Conservation (phyloP, 2,329 filamentous ascomycete species). For the Pezicula rhizophila region DNA sequence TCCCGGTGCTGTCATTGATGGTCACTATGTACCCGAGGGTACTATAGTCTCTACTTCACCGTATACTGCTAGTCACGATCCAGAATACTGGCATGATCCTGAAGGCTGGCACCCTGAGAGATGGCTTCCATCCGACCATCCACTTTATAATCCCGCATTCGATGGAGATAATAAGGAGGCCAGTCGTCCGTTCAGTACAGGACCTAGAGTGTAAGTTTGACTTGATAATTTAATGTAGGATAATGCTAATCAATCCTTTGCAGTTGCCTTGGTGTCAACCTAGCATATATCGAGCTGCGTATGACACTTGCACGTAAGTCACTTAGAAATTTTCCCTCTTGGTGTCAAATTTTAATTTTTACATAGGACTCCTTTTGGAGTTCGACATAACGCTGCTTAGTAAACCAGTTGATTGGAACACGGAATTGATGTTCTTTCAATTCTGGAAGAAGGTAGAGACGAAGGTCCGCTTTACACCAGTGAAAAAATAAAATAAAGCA, state of each 20-base stretch:
- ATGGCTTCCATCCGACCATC: constrained; percentile 26
- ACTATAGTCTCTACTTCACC: constrained; percentile 13
- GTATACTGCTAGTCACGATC: constrained; percentile 22
- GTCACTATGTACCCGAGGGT: constrained; percentile 6
- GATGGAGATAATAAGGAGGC: constrained; percentile 20
- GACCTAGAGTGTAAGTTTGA: background rate
- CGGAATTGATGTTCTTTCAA: background rate
- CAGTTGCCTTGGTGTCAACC: background rate
- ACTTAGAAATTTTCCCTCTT: background rate
- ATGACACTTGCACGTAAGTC: background rate
- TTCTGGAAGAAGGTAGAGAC: background rate
- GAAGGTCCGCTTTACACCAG: background rate
- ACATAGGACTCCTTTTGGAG: background rate
- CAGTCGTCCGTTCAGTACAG: constrained; percentile 21
- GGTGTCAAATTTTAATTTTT: background rate
- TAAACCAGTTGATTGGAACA: background rate
- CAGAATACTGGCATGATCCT: constrained; percentile 20
- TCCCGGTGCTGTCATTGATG: constrained; percentile 6
- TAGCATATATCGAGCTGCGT: background rate
- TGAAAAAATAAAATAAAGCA: no score
- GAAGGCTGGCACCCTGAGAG: constrained; percentile 27
- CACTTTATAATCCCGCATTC: constrained; percentile 21
- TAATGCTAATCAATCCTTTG: background rate
- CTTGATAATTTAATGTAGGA: background rate
- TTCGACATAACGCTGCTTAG: background rate